A percentile compares a stretch with the other conserved stretches of the same genome.
These are phyloP conservation scores for Niebla homalea DNA, from an alignment of 495 filamentous ascomycete genomes.

Conservation along the genomic window DNA sequence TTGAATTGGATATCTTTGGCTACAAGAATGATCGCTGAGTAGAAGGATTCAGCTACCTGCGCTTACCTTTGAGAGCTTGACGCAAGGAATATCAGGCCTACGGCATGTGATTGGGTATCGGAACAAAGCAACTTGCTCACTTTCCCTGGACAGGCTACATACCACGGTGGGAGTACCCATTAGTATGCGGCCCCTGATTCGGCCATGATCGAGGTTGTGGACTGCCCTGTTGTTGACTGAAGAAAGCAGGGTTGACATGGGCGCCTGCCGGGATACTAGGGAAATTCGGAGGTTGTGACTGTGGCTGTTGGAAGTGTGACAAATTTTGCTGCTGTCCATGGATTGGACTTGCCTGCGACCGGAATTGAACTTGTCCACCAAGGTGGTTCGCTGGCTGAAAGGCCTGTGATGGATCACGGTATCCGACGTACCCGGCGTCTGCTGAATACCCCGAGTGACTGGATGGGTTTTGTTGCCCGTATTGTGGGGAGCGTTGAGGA, in stretches of 20 bases:
- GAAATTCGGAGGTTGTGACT: slow-evolving; percentile 24
- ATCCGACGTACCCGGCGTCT: slow-evolving; percentile 9
- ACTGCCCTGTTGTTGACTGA: slow-evolving; percentile 29
- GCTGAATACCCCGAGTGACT: slow-evolving; percentile 17
- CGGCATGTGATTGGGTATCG: neutral
- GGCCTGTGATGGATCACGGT: too few relatives aligned
- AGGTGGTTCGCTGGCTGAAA: slow-evolving; percentile 17
- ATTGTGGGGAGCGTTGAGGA: slow-evolving; percentile 14
- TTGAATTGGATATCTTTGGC: too few relatives aligned
- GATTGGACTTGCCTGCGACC: neutral
- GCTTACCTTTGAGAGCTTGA: neutral
- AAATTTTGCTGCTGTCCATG: slow-evolving; percentile 17
- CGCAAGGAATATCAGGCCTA: neutral
- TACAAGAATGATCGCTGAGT: too few relatives aligned
- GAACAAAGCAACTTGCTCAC: neutral
- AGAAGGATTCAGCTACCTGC: too few relatives aligned
- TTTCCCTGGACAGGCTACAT: neutral
- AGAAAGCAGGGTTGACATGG: slow-evolving; percentile 55
- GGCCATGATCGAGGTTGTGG: neutral
- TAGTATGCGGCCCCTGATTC: neutral
- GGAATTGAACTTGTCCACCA: slow-evolving; percentile 5
- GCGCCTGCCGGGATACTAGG: slow-evolving; percentile 30
- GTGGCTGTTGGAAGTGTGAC: slow-evolving; percentile 27
- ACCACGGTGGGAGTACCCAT: neutral
- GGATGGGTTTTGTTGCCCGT: slow-evolving; percentile 12